phyloP scores from a whole-genome alignment of 2,329 filamentous ascomycete genomes.

The Aureobasidium sp. region DNA sequence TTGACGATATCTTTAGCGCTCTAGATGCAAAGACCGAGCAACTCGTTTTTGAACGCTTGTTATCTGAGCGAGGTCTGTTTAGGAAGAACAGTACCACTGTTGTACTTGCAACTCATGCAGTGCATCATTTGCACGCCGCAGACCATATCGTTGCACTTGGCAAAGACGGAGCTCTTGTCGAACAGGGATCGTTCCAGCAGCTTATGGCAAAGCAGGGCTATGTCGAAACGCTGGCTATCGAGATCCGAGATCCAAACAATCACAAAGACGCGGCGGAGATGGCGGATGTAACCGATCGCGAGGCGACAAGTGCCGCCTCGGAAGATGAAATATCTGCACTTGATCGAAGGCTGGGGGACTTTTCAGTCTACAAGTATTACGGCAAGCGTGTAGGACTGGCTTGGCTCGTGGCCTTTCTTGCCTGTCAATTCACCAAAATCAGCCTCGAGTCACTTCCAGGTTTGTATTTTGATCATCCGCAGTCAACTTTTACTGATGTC shows the following conservation, averaged over 20 bases:
- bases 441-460: background rate
- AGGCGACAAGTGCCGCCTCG: no score
- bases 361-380: background rate
- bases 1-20: conserved; percentile 74
- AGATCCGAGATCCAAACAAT: background rate
- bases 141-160: conserved; percentile 35
- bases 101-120: conserved; percentile 36
- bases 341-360: background rate
- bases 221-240: background rate
- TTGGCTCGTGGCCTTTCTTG: background rate
- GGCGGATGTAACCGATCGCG: background rate
- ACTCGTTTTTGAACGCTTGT: conserved; percentile 36
- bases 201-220: background rate
- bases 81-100: conserved; percentile 34
- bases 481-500: background rate
- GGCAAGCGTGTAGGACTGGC: background rate
- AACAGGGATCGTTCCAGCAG: background rate
- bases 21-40: conserved; percentile 55
- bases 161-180: background rate
- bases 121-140: conserved; percentile 26
- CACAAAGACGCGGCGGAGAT: background rate
- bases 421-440: background rate
- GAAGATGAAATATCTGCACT: background rate
- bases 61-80: conserved; percentile 38
- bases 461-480: background rate